phyloP scores from a whole-genome alignment of 2,329 filamentous ascomycete genomes.

The Nothomitra cinnamomea region DNA sequence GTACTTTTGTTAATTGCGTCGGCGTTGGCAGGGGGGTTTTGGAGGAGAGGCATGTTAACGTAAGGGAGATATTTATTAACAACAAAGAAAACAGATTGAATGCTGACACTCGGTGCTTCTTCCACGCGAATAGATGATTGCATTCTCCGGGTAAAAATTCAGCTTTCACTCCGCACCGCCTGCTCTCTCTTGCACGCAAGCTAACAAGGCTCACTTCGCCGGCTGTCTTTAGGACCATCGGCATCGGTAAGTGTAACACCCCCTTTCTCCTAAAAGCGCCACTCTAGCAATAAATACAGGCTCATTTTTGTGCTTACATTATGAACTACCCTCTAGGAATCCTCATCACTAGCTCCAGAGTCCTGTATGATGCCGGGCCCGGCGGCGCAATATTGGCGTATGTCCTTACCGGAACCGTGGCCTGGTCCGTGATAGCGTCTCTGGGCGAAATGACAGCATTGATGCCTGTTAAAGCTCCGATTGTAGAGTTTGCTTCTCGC shows the following conservation, averaged over 20 bases:
- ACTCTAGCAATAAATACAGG: too few relatives aligned
- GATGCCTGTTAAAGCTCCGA: conserved; percentile 24
- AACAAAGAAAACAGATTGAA: background rate
- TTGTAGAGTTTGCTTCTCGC: conserved; percentile 23
- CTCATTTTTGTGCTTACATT: background rate
- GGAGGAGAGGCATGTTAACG: conserved; percentile 26
- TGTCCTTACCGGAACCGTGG: conserved; percentile 26
- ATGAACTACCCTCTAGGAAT: conserved; percentile 16
- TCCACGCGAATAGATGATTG: conserved; percentile 22
- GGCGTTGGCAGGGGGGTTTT: conserved; percentile 27
- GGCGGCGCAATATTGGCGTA: conserved; percentile 25
- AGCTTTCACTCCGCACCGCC: too few relatives aligned
- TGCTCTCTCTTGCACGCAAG: too few relatives aligned
- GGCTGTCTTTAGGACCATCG: background rate
- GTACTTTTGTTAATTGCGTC: too few relatives aligned
- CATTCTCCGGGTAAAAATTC: conserved; percentile 25
- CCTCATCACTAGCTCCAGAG: conserved; percentile 24
- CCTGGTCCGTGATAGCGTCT: conserved; percentile 24
- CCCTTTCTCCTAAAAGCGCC: background rate
- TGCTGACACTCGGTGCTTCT: background rate
- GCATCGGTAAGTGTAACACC: background rate
- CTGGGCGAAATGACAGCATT: conserved; percentile 23
- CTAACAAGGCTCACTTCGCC: background rate
- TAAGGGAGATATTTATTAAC: conserved; percentile 8
- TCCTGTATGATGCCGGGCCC: conserved; percentile 24